Evolutionary conservation across 805 yeast species (phyloP), one percentile per base, ranked within the genome.

Genomic region (Yarrowia porcina): DNA sequence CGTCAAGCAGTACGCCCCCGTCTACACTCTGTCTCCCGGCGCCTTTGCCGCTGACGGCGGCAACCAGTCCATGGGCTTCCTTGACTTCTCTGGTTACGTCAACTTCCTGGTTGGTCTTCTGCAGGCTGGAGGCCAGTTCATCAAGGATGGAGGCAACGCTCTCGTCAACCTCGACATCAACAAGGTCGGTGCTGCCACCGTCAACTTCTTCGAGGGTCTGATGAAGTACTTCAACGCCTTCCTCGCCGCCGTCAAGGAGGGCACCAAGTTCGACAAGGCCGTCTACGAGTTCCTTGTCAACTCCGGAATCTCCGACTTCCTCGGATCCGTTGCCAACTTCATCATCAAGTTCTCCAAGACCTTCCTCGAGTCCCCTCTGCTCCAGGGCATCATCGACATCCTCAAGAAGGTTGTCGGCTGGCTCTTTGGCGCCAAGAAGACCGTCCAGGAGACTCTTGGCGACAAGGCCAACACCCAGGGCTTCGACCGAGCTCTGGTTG

Each of bases 211-310:
- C 33, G 32, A 52, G 44, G 59, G 59, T 18, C 59, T 52, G 27
- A 23, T 36, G 44, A 25, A 35, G 32, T 52, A 52, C 59, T 52
- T 52, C 59, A 52, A 52, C 59, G 59, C 59, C 44, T 52, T 52
- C 44, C 59, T 52, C 11, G 59, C 30, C 13, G 59, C 59, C 33
- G 44, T 52, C 44, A 35, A 52, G 59, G 23, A 35, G 32, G 59
- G 59, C 4, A 35, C 59, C 59, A 52, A 52, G 59, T 52, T 52
- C 30, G 59, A 52, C 59, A 52, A 36, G 44, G 59, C 59, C 44
- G 44, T 52, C 25, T 35, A 52, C 59, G 35, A 35, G 44, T 52
- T 52, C 59, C 42, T 52, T 18, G 13, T 52, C 59, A 52, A 52
- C 59, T 52, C 59, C 4, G 59, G 59, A n/a, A 18, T 52, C 33